Conservation (phyloP, 108 stramenopile species). For the Pseudonitzschia multiseries region DNA sequence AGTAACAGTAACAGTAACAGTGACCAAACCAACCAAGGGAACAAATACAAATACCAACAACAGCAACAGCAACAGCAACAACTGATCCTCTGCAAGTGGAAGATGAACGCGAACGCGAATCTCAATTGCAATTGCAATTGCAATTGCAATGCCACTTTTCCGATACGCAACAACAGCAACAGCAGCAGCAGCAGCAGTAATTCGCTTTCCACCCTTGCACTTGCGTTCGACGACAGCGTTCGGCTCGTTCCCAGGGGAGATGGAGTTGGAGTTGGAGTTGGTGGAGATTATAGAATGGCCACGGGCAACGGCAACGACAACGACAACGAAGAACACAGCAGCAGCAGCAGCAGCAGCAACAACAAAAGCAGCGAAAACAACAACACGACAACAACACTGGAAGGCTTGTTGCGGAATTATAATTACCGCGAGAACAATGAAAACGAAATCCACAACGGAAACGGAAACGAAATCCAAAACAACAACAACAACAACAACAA, state of each 20-base stretch:
- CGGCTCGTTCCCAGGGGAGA: neutral
- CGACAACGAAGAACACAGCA: neutral
- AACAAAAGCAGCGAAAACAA: neutral
- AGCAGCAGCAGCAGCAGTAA: too few relatives aligned
- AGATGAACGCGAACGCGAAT: neutral
- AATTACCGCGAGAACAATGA: neutral
- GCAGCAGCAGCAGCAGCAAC: neutral
- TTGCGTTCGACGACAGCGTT: conserved; percentile 9
- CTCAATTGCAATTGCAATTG: too few relatives aligned
- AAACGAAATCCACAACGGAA: neutral
- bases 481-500: neutral
- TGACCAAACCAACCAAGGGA: too few relatives aligned
- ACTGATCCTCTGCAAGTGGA: neutral
- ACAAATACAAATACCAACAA: too few relatives aligned
- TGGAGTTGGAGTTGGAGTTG: too few relatives aligned
- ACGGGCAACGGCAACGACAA: too few relatives aligned
- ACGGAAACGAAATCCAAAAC: neutral
- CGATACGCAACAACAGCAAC: too few relatives aligned
- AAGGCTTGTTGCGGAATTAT: neutral
- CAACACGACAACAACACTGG: neutral
- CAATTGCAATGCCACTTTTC: neutral
- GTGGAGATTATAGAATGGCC: too few relatives aligned
- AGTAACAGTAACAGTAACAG: too few relatives aligned
- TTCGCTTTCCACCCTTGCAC: neutral
- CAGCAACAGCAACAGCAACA: too few relatives aligned